Evolutionary conservation across 208 protist species (phyloP).

Genomic region (Entamoeba invadens): DNA sequence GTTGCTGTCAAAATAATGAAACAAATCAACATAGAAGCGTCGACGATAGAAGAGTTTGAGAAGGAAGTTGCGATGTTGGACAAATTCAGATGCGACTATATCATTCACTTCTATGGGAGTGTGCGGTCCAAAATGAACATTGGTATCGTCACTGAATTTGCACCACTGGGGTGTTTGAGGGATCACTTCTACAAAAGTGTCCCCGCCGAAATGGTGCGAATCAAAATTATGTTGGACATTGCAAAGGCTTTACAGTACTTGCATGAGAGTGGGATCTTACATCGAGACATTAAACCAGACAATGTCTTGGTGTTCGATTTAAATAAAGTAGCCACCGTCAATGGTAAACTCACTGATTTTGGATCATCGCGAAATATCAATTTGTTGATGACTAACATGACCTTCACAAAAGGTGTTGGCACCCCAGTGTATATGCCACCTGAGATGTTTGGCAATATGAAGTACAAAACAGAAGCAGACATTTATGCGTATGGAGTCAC

Average conservation of each 20-base stretch:
- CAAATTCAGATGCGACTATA: conserved; percentile 36
- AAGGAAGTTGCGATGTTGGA: conserved; percentile 33
- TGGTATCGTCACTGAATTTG: conserved; percentile 41
- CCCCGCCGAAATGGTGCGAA: neutral
- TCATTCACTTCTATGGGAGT: conserved; percentile 42
- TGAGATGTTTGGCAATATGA: conserved; percentile 27
- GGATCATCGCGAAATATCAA: neutral
- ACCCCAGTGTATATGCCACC: conserved; percentile 35
- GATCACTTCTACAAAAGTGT: neutral
- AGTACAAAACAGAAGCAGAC: conserved; percentile 38
- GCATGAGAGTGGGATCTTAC: neutral
- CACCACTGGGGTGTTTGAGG: conserved; percentile 6
- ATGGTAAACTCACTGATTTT: conserved; percentile 15
- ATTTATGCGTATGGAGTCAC: conserved; percentile 44
- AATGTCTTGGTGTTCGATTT: conserved; percentile 5
- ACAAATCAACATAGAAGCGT: neutral
- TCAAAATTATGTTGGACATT: neutral
- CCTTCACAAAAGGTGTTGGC: neutral
- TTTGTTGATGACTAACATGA: neutral
- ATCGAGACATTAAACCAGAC: conserved; percentile 10
- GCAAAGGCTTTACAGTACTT: conserved; percentile 1
- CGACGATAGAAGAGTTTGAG: conserved; percentile 18
- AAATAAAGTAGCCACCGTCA: neutral
- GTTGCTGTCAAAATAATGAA: neutral
- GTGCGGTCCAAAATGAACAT: conserved; percentile 34